Evolutionary conservation across 2,329 filamentous ascomycete genomes (phyloP).

Genomic region (Chaetomiaceae sp.): DNA sequence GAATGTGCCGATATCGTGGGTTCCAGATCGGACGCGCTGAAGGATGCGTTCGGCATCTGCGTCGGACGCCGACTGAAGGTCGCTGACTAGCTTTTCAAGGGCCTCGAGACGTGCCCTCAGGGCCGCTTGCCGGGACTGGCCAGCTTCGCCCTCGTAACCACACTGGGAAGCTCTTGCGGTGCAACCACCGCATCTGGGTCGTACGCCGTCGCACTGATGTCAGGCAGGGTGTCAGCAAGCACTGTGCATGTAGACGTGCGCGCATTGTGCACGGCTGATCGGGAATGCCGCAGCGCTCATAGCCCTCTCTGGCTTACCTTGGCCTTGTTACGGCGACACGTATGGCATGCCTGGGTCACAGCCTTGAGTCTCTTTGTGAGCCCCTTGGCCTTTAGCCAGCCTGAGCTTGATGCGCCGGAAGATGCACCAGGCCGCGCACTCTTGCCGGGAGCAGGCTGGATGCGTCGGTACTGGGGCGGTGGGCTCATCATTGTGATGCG

Average conservation of each 20-base stretch:
- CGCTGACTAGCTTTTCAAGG: constrained; percentile 29
- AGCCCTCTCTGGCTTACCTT: too few species aligned
- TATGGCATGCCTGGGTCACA: constrained; percentile 31
- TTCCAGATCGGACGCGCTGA: constrained; percentile 24
- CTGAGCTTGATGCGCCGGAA: neutral
- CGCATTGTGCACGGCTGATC: too few species aligned
- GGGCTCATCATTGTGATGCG: constrained; percentile 12
- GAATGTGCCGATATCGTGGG: constrained; percentile 16
- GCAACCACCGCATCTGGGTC: constrained; percentile 32
- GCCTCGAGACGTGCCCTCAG: constrained; percentile 29
- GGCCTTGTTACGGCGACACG: constrained; percentile 30
- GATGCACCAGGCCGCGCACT: constrained; percentile 10
- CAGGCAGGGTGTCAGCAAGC: neutral
- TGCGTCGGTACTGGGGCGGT: constrained; percentile 14
- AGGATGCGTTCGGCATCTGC: constrained; percentile 29
- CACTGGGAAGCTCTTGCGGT: constrained; percentile 28
- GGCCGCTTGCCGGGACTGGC: constrained; percentile 31
- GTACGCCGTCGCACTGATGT: constrained; percentile 32
- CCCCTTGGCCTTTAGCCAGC: constrained; percentile 8
- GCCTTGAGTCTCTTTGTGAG: constrained; percentile 23
- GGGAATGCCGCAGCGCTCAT: too few species aligned
- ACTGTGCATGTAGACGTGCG: too few species aligned
- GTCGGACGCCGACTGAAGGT: constrained; percentile 23
- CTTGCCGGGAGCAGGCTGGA: constrained; percentile 20
- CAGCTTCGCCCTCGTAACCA: constrained; percentile 32